Conservation (phyloP, 208 protist genomes). For the Trypanosoma conorhini region DNA sequence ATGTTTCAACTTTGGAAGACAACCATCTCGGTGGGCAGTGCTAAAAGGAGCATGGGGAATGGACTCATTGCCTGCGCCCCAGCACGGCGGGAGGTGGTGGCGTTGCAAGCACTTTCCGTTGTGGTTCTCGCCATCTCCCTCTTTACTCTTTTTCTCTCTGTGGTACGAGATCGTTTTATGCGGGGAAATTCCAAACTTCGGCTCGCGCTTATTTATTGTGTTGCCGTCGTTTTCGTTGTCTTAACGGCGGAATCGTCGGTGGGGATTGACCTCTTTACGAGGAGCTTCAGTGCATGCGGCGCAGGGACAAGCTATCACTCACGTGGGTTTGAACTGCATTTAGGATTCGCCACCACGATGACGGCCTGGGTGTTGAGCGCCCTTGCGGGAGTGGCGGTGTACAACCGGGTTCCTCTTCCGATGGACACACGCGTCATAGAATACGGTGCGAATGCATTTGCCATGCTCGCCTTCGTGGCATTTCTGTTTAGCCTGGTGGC, state of each 20-base stretch:
- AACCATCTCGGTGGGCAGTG: conserved; percentile 31
- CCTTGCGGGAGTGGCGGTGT: conserved; percentile 47
- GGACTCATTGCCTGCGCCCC: conserved; percentile 38
- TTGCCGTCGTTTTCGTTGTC: conserved; percentile 28
- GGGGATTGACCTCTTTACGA: conserved; percentile 74
- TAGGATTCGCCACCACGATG: conserved; percentile 61
- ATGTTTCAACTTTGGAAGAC: conserved; percentile 58
- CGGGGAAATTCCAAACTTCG: conserved; percentile 36
- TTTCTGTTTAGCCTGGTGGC: conserved; percentile 57
- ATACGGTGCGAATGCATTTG: conserved; percentile 41
- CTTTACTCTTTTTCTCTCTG: conserved; percentile 37
- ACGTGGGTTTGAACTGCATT: conserved; percentile 62
- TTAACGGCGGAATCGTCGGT: conserved; percentile 55
- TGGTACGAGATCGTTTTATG: conserved; percentile 32
- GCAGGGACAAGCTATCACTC: conserved; percentile 57
- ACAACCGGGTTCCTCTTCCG: conserved; percentile 48
- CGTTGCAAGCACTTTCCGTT: conserved; percentile 57
- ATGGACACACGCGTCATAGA: conserved; percentile 58
- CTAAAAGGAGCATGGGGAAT: conserved; percentile 25
- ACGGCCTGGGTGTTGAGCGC: conserved; percentile 62
- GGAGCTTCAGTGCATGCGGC: conserved; percentile 59
- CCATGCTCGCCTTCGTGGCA: conserved; percentile 43
- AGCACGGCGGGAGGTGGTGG: conserved; percentile 40
- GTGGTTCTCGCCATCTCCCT: conserved; percentile 33
- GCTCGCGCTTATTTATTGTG: conserved; percentile 16